Evolutionary conservation across 2,329 filamentous ascomycete species (phyloP), one percentile per base, ranked within the genome.

Genomic region (Aspergillus bombycis): DNA sequence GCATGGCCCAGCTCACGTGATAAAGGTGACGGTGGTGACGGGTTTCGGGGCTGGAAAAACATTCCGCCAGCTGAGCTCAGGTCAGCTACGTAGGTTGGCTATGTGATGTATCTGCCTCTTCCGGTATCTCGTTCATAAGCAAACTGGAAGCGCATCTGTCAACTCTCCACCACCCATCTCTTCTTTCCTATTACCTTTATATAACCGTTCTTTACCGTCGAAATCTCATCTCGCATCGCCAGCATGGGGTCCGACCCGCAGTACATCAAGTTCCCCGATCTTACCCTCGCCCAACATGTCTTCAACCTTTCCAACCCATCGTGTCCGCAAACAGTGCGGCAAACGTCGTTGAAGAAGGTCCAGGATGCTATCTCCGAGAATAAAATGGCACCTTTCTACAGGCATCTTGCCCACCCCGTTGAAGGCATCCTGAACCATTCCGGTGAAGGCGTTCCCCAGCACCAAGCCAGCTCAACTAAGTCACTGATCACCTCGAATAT

Each of bases 351-450:
- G 70, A 83, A 85, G 72, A 83, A 84, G 64, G 80, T 90, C 59
- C 86, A 89, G 81, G 81, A 88, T 84, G 87, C 83, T 69, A 89
- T 90, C 76, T 78, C 79, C 63, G 84, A 88, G 73, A 80, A 88
- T 70, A 88, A 88, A 75, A 90, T 90, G 88, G 87, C 88, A 28
- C 87, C 88, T 21, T 82, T 90, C 54, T 90, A 90, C 76, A 83
- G 86, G 71, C 84, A 89, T 70, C 82, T 90, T 54, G 87, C 88
- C 62, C 88, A 90, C 74, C 88, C 88, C 2, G 80, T 82, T 21
- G 86, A 95, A 66, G 93, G 93, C 65, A 89, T 95, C 67, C 82
- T 97, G 76, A 96, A 96, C 78, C 82, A 84, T 60, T 81, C 88
- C 46, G 91, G 91, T 68, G 92, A 96, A 75, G 82, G 85, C 63